A percentile compares a stretch with the other conserved stretches of the same genome.
phyloP scores from a whole-genome alignment of 768 basidiomycete species.

The Phlebiopsis gigantea region DNA sequence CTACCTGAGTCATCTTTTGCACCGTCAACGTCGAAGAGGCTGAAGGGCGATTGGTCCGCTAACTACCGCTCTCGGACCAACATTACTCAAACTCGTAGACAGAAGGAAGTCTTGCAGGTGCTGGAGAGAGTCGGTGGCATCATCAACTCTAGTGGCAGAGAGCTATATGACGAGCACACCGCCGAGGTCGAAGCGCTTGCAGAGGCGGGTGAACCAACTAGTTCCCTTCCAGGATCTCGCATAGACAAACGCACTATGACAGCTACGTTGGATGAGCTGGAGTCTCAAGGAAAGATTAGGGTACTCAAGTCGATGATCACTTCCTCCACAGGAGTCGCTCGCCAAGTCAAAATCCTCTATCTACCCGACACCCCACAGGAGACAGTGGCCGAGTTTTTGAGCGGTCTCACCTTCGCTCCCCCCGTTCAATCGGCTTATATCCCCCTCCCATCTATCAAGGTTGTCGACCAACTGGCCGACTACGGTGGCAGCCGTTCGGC shows the following conservation, averaged over 20 bases:
- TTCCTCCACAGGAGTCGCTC: conserved; percentile 51
- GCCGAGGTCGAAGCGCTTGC: conserved; percentile 54
- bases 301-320: conserved; percentile 61
- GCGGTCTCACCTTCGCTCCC: conserved; percentile 39
- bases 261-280: conserved; percentile 53
- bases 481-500: conserved; percentile 39
- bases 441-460: conserved; percentile 29
- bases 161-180: conserved; percentile 64
- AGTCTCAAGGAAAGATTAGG: conserved; percentile 63
- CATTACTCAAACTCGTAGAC: conserved; percentile 71
- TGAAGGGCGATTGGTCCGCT: not conserved
- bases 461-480: conserved; percentile 49
- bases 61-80: conserved; percentile 40
- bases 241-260: conserved; percentile 72
- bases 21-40: not conserved
- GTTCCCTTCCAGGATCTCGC: conserved; percentile 60
- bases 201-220: conserved; percentile 61
- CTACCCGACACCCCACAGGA: conserved; percentile 52
- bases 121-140: conserved; percentile 67
- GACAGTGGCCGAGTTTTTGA: conserved; percentile 53
- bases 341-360: conserved; percentile 59
- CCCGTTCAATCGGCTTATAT: conserved; percentile 24
- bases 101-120: conserved; percentile 71
- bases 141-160: conserved; percentile 57
- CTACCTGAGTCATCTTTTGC: not conserved